Evolutionary conservation across 139 green algal genomes (phyloP), one percentile per base, ranked within the genome.

Genomic region (Bryopsis sp.): DNA sequence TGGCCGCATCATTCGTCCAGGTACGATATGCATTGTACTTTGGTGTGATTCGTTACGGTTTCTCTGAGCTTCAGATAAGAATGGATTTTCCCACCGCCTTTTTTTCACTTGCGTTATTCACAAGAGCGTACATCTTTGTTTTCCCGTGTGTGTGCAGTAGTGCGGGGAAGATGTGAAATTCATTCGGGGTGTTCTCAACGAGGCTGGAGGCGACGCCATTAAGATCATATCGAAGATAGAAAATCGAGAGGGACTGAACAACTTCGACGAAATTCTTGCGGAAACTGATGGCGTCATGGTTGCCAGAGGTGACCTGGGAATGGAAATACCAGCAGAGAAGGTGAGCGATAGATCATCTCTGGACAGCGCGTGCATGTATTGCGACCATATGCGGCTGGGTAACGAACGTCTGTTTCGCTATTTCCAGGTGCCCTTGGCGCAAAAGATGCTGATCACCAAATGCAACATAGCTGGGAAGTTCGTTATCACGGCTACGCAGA

Each of bases 371-470:
- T n/a, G n/a, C n/a, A n/a, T n/a, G n/a, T n/a, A n/a, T n/a, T n/a
- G n/a, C n/a, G n/a, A n/a, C n/a, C n/a, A n/a, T n/a, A n/a, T n/a
- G n/a, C n/a, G n/a, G n/a, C n/a, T n/a, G n/a, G n/a, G n/a, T n/a
- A n/a, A n/a, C n/a, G n/a, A n/a, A n/a, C n/a, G n/a, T n/a, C n/a
- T n/a, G n/a, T n/a, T n/a, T n/a, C n/a, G n/a, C n/a, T 31, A 15
- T 38, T 57, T 34, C 2, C 63, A 84, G 50, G 79, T 85, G 26
- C 48, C 79, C 0, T 64, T 89, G 15, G 83, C 85, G 0, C 83
- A 90, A 77, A 92, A 92, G 81, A 77, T 88, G 77, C 86, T 92
- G 81, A 89, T 86, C 60, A 84, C 78, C 28, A 90, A 88, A 71
- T 76, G 75, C 67, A 90, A 92, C 74, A 76, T 61, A 0, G 67